Evolutionary conservation across 2,329 filamentous ascomycete species (phyloP).

Genomic region (Lasiodiplodia sp.): DNA sequence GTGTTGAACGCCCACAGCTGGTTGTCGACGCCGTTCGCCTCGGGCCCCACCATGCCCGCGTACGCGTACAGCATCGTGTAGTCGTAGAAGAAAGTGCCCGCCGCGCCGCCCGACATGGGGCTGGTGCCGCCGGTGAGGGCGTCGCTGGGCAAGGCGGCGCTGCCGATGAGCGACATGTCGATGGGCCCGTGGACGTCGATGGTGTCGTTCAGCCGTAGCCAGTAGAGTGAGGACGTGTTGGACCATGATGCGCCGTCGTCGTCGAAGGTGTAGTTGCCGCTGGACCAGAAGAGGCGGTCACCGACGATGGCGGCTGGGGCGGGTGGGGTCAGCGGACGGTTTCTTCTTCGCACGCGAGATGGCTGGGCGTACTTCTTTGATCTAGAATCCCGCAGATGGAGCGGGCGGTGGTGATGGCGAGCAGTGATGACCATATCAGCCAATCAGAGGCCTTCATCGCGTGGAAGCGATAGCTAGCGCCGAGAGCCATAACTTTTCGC

Average conservation of each 20-base stretch:
- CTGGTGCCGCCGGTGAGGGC: background rate
- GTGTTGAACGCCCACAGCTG: slow-evolving; percentile 19
- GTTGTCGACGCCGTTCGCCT: slow-evolving; percentile 5
- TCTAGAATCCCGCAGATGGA: too few relatives aligned
- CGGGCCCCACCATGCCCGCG: slow-evolving; percentile 4
- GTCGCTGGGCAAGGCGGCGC: background rate
- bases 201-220: slow-evolving; percentile 7
- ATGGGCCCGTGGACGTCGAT: slow-evolving; percentile 6
- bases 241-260: background rate
- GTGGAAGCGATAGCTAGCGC: too few relatives aligned
- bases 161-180: background rate
- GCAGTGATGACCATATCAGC: too few relatives aligned
- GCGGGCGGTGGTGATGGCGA: too few relatives aligned
- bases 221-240: slow-evolving; percentile 18
- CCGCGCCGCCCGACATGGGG: background rate
- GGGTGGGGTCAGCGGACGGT: too few relatives aligned
- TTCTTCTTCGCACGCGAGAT: too few relatives aligned
- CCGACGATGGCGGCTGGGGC: slow-evolving; percentile 10
- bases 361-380: too few relatives aligned
- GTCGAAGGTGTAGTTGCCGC: slow-evolving; percentile 23
- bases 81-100: slow-evolving; percentile 19
- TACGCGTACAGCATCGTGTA: slow-evolving; percentile 25
- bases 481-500: too few relatives aligned
- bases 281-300: slow-evolving; percentile 16
- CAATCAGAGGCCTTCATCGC: too few relatives aligned